phyloP scores from a whole-genome alignment of 2,329 filamentous ascomycete species.

The Lachnellula hyalina region DNA sequence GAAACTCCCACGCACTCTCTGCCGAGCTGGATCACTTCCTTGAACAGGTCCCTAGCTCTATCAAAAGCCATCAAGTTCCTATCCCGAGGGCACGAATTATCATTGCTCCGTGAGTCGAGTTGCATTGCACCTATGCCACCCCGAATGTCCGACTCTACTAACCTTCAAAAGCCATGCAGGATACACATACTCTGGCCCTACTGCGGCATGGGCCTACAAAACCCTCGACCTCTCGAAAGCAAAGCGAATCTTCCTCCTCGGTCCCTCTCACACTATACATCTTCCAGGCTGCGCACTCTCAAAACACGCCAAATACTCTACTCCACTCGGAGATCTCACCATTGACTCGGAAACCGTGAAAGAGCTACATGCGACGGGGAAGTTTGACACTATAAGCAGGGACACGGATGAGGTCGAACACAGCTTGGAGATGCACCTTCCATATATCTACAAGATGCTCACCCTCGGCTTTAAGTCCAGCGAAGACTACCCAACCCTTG shows the following conservation, averaged over 20 bases:
- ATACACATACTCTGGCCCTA: constrained; percentile 85
- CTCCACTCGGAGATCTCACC: constrained; percentile 65
- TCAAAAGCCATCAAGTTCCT: constrained; percentile 59
- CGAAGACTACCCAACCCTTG: constrained; percentile 62
- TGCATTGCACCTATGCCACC: background rate
- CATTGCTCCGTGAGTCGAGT: constrained; percentile 76
- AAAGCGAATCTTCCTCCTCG: constrained; percentile 86
- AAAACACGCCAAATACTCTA: constrained; percentile 63
- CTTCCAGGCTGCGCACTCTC: constrained; percentile 74
- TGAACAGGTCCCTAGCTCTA: constrained; percentile 58
- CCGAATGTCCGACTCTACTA: constrained; percentile 2
- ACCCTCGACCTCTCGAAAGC: constrained; percentile 73
- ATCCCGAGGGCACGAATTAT: constrained; percentile 72
- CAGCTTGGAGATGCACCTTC: constrained; percentile 93
- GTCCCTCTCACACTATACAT: constrained; percentile 85
- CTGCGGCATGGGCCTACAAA: constrained; percentile 93
- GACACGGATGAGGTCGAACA: constrained; percentile 76
- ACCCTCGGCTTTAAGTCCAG: constrained; percentile 44
- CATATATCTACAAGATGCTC: constrained; percentile 80
- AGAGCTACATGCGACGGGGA: constrained; percentile 46
- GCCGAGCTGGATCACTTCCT: constrained; percentile 71
- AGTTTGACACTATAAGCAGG: constrained; percentile 60
- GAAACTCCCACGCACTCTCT: constrained; percentile 53
- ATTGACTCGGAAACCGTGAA: constrained; percentile 56
- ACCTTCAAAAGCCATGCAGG: constrained; percentile 70